phyloP scores from a whole-genome alignment of 108 stramenopile species.

The Cylindrotheca fusiformis region DNA sequence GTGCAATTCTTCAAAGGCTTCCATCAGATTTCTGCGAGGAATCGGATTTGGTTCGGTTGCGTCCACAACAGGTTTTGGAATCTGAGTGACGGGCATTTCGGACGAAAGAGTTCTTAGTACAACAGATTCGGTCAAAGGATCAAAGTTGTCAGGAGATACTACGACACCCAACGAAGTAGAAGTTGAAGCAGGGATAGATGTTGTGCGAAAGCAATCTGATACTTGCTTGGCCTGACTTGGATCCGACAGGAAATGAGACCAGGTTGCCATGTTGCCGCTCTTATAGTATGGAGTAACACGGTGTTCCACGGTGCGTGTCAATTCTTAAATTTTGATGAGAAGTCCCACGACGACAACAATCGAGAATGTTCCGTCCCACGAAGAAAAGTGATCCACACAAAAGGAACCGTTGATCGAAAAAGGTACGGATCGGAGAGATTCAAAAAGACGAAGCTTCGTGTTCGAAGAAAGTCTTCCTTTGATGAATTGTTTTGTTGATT shows the following conservation, averaged over 20 bases:
- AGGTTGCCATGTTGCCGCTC: slow-evolving; percentile 7
- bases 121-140: slow-evolving; percentile 7
- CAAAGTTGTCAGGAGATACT: slow-evolving; percentile 1
- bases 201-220: not conserved
- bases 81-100: slow-evolving; percentile 1
- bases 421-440: not conserved
- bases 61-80: not conserved
- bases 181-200: not conserved
- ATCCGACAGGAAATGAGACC: slow-evolving; percentile 16
- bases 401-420: not conserved
- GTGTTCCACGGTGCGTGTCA: not conserved
- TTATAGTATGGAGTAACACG: not conserved
- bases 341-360: not conserved
- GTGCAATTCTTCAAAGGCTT: slow-evolving; percentile 57
- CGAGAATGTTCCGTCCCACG: not conserved
- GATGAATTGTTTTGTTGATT: too few species aligned
- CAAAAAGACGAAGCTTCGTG: too few species aligned
- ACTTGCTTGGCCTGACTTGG: not conserved
- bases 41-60: slow-evolving; percentile 24
- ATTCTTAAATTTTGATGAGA: not conserved
- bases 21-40: slow-evolving; percentile 47
- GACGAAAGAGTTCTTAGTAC: slow-evolving; percentile 15
- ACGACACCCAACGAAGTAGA: not conserved
- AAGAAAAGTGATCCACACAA: not conserved
- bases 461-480: too few species aligned